phyloP scores from a whole-genome alignment of 495 filamentous ascomycete species.

The Amphirosellinia nigrospora region DNA sequence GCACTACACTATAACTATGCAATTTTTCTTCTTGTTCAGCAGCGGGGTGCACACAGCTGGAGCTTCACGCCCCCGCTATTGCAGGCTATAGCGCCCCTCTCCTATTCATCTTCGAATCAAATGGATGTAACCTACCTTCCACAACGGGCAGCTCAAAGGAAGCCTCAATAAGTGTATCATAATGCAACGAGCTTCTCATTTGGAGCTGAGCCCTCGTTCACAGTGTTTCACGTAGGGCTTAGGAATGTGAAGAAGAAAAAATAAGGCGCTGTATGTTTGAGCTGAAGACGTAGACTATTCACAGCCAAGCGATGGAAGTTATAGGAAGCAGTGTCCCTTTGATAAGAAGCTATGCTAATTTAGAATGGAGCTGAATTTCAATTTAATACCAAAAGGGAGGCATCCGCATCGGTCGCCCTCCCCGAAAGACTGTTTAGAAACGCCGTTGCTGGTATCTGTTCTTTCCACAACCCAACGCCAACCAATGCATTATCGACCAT shows the following conservation, averaged over 20 bases:
- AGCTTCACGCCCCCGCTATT: not conserved
- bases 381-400: not conserved
- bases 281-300: not conserved
- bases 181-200: not conserved
- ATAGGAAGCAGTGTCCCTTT: not conserved
- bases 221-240: not conserved
- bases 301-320: not conserved
- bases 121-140: not conserved
- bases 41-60: not conserved
- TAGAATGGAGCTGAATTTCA: not conserved
- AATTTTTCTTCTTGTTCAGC: not conserved
- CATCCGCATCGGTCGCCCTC: not conserved
- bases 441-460: slow-evolving; percentile 26
- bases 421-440: slow-evolving; percentile 17
- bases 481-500: slow-evolving; percentile 25
- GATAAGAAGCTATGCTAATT: not conserved
- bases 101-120: not conserved
- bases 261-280: not conserved
- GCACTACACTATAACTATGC: not conserved
- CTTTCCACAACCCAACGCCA: slow-evolving; percentile 25
- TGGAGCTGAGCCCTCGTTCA: not conserved
- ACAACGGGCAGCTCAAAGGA: no score
- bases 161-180: not conserved
- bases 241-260: not conserved
- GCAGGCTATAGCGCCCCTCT: not conserved